Evolutionary conservation across 345 rosid species (phyloP), one percentile per base, ranked within the genome.

Genomic region (Brassica cretica): DNA sequence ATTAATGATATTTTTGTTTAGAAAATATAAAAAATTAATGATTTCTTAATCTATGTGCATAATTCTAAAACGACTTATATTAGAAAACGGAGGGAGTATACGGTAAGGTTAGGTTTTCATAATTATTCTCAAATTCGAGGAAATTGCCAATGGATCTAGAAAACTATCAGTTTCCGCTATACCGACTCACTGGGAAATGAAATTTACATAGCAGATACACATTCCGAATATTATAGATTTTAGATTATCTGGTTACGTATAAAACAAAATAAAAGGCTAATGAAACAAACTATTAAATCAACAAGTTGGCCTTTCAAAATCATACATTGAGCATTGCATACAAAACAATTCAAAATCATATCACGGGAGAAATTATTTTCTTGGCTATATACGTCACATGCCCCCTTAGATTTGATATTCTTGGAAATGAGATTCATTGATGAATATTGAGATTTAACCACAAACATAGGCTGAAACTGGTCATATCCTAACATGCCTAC

Each of bases 341-440:
- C 5, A 68, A 53, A 73, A 68, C 29, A 25, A 79, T 51, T 62
- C 24, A 65, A 56, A 44, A 78, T 14, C 18, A 67, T 60, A 60
- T 78, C 78, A 73, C 82, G 78, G 78, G 74, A 78, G 70, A 73
- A 66, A 32, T 49, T 61, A 78, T 27, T 33, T 44, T 62, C 74
- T 78, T 78, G 82, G 82, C 82, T 67, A 73, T 73, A 78, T 78
- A 73, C 74, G 82, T 73, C 82, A 78, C 82, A 78, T 78, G 82
- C 74, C 59, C 53, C 58, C 9, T 2, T 5, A 61, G 24, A 61
- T 60, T 78, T 78, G 68, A 72, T 68, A 73, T 78, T 61, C 64
- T 59, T 73, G 82, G 62, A 73, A 73, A 73, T 44, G 73, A 72
- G 72, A 58, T 32, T 58, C 64, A 6, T 33, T 33, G 10, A 51